Percentiles rank a stretch among this genome's conserved stretches.
Conservation (phyloP, 805 yeast genomes). For the Monosporozyma siamensis region DNA sequence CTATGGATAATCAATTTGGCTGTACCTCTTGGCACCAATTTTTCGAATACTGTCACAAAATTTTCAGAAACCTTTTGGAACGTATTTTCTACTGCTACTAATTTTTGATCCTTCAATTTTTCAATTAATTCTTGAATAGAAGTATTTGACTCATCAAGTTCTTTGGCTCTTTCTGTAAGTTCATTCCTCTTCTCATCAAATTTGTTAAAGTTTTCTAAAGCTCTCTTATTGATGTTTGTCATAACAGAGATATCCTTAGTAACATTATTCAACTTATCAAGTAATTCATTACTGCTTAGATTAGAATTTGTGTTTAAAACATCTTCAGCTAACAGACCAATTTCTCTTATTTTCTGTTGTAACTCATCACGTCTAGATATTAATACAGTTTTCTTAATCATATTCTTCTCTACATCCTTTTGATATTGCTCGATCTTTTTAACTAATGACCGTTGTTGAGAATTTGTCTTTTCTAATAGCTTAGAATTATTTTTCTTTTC, state of each 20-base stretch:
- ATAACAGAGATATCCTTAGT: constrained; percentile 52
- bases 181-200: constrained; percentile 68
- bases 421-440: constrained; percentile 52
- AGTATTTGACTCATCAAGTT: constrained; percentile 56
- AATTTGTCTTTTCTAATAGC: constrained; percentile 41
- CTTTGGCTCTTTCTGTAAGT: constrained; percentile 53
- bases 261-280: constrained; percentile 43
- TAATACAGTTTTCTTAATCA: constrained; percentile 54
- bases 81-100: constrained; percentile 70
- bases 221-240: constrained; percentile 79
- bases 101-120: constrained; percentile 67
- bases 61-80: constrained; percentile 67
- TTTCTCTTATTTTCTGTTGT: constrained; percentile 61
- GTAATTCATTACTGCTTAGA: constrained; percentile 42
- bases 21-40: constrained; percentile 72
- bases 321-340: constrained; percentile 87
- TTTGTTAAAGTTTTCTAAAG: constrained; percentile 69
- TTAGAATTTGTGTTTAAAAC: constrained; percentile 48
- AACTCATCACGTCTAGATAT: constrained; percentile 59
- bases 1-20: constrained; percentile 65
- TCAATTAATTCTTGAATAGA: constrained; percentile 66
- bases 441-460: constrained; percentile 45
- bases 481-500: constrained; percentile 31
- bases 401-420: constrained; percentile 52
- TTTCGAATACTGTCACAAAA: constrained; percentile 66